phyloP scores from a whole-genome alignment of 2,329 filamentous ascomycete species.

The Westerdykella aurantiaca region DNA sequence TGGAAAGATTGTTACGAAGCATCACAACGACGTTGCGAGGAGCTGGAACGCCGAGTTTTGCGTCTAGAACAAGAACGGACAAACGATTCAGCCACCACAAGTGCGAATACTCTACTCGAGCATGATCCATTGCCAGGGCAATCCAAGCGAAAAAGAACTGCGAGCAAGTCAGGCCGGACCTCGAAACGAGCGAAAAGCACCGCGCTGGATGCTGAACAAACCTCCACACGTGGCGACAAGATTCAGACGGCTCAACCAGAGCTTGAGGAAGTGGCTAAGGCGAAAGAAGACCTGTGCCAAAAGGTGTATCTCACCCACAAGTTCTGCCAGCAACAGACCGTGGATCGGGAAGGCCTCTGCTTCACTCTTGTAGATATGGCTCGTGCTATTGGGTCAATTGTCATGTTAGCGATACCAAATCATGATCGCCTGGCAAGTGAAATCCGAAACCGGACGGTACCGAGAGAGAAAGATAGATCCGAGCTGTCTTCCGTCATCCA shows the following conservation, averaged over 20 bases:
- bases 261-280: background rate
- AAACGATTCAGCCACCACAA: conserved; percentile 4
- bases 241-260: background rate
- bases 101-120: background rate
- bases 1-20: conserved; percentile 30
- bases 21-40: conserved; percentile 18
- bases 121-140: background rate
- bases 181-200: conserved; percentile 14
- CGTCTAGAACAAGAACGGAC: conserved; percentile 27
- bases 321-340: conserved; percentile 15
- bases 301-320: conserved; percentile 27
- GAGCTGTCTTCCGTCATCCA: conserved; percentile 23
- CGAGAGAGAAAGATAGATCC: conserved; percentile 20
- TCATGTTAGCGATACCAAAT: conserved; percentile 16
- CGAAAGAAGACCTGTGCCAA: conserved; percentile 5
- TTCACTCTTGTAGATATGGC: conserved; percentile 18
- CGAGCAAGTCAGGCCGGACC: conserved; percentile 6
- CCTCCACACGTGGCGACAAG: background rate
- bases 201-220: background rate
- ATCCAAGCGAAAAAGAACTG: conserved; percentile 18
- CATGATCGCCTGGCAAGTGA: conserved; percentile 14
- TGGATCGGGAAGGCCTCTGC: conserved; percentile 18
- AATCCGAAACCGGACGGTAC: conserved; percentile 5
- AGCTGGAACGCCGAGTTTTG: conserved; percentile 17
- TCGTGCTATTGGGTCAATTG: conserved; percentile 20